Conservation (phyloP, 352 stramenopile genomes). For the Globisporangium uncinulatum region DNA sequence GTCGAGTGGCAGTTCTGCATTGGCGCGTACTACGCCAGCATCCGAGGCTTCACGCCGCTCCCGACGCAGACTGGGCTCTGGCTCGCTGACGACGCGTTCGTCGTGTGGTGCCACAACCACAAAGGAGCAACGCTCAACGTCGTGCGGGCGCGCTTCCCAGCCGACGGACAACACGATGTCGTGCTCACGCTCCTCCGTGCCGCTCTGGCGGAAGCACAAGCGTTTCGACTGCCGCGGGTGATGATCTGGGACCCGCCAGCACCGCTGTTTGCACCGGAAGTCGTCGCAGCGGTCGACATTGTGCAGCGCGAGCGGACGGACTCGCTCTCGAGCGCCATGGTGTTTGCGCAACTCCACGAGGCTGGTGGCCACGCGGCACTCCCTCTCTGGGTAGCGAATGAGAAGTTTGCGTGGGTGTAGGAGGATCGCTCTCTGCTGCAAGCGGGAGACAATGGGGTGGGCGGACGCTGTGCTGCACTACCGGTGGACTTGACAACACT, state of each 20-base stretch:
- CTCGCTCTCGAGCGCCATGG: constrained; percentile 52
- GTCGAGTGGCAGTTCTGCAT: constrained; percentile 68
- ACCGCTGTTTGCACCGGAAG: constrained; percentile 13
- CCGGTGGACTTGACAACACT: neutral
- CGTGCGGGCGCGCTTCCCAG: constrained; percentile 34
- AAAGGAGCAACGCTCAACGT: constrained; percentile 56
- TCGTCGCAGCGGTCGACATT: constrained; percentile 25
- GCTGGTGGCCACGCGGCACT: constrained; percentile 1
- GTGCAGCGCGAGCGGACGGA: constrained; percentile 30
- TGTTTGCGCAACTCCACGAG: constrained; percentile 23
- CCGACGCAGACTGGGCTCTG: constrained; percentile 34
- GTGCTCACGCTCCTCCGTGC: constrained; percentile 21
- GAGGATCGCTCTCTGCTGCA: neutral
- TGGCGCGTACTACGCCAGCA: constrained; percentile 39
- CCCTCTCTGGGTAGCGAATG: constrained; percentile 38
- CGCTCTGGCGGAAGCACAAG: constrained; percentile 32
- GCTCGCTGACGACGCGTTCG: constrained; percentile 35
- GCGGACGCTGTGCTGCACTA: no score
- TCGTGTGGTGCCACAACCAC: constrained; percentile 64
- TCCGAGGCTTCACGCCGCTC: constrained; percentile 23
- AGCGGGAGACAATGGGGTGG: neutral
- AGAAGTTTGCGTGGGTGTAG: constrained; percentile 55
- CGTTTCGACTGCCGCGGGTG: constrained; percentile 34
- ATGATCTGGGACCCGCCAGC: constrained; percentile 37
- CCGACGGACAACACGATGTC: constrained; percentile 7